phyloP scores from a whole-genome alignment of 805 yeast species.

The Schwanniomyces polymorphus region DNA sequence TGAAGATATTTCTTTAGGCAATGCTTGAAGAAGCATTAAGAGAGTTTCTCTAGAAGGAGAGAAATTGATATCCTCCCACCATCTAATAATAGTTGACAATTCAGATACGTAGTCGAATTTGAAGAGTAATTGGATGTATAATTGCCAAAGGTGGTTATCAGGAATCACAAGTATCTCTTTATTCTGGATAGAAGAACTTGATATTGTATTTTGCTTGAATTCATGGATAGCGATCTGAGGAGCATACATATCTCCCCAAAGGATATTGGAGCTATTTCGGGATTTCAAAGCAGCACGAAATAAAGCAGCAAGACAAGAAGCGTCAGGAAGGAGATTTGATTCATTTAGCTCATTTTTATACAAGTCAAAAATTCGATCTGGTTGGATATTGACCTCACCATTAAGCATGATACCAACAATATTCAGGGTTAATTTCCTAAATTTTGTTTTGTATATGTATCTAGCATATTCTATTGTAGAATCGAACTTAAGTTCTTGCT shows the following conservation, averaged over 20 bases:
- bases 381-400: constrained; percentile 33
- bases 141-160: constrained; percentile 46
- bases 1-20: constrained; percentile 37
- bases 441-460: constrained; percentile 17
- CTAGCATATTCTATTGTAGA: constrained; percentile 25
- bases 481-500: neutral
- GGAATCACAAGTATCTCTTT: constrained; percentile 37
- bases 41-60: constrained; percentile 43
- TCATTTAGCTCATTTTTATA: constrained; percentile 25
- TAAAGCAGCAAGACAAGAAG: constrained; percentile 39
- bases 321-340: constrained; percentile 21
- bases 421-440: constrained; percentile 22
- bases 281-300: constrained; percentile 44
- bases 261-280: constrained; percentile 17
- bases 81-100: constrained; percentile 48
- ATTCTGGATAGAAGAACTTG: constrained; percentile 10
- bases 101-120: constrained; percentile 48
- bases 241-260: constrained; percentile 56
- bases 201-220: constrained; percentile 44
- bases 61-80: constrained; percentile 53
- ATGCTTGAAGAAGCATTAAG: constrained; percentile 33
- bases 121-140: constrained; percentile 52
- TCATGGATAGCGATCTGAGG: constrained; percentile 62
- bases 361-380: constrained; percentile 24
- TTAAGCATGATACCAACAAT: constrained; percentile 34